A percentile compares a stretch with the other conserved stretches of the same genome.
Evolutionary conservation across 495 filamentous ascomycete species (phyloP).

Genomic region (Xylaria scruposa): DNA sequence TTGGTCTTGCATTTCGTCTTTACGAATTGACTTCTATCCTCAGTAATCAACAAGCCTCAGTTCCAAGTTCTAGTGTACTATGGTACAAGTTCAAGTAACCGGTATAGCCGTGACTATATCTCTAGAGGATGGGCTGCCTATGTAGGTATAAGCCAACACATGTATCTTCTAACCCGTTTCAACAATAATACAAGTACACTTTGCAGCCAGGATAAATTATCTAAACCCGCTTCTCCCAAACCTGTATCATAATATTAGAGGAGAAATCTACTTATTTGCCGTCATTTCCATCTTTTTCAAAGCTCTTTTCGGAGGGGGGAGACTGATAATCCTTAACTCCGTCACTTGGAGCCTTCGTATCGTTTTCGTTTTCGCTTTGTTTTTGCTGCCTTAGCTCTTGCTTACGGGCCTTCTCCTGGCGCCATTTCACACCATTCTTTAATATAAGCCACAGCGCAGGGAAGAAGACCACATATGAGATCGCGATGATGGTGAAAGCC

Average conservation of each 20-base stretch:
- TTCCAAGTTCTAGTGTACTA: not conserved
- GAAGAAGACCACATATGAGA: slow-evolving; percentile 58
- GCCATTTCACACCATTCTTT: slow-evolving; percentile 49
- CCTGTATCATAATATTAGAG: not conserved
- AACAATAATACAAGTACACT: not conserved
- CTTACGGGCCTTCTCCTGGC: slow-evolving; percentile 33
- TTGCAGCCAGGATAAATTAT: not conserved
- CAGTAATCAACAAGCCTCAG: not conserved
- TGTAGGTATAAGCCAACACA: not conserved
- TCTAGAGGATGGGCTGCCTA: not conserved
- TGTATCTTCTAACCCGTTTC: not conserved
- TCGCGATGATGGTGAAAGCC: slow-evolving; percentile 71
- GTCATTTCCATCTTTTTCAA: slow-evolving; percentile 3
- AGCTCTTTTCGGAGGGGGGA: not conserved
- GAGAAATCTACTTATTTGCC: not conserved
- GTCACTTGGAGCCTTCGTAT: not conserved
- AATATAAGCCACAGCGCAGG: slow-evolving; percentile 59
- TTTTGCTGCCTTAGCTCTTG: slow-evolving; percentile 6
- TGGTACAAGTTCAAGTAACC: not conserved
- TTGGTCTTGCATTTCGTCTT: not conserved
- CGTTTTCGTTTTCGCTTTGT: slow-evolving; percentile 4
- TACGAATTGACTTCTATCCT: not conserved
- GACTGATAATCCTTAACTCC: not conserved
- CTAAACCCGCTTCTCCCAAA: not conserved
- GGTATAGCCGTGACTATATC: not conserved